Evolutionary conservation across 257 asterid species (phyloP).

Genomic region (Parsonsia alboflavescens): DNA sequence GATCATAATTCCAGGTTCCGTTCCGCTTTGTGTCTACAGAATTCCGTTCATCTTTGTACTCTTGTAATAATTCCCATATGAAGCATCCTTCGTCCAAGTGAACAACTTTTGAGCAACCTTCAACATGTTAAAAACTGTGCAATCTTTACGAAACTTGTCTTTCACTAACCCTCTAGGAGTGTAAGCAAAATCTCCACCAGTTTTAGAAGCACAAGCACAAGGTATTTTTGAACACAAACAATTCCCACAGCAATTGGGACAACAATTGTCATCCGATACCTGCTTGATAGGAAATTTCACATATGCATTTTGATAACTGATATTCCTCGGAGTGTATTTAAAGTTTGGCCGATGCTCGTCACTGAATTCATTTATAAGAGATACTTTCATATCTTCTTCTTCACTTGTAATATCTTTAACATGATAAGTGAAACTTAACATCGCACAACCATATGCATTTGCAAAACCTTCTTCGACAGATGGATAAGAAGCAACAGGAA

Average conservation of each 20-base stretch:
- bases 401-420: constrained; percentile 45
- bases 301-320: constrained; percentile 45
- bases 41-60: too few relatives aligned
- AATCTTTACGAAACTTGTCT: constrained; percentile 38
- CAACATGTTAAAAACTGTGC: too few relatives aligned
- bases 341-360: constrained; percentile 38
- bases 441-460: too few relatives aligned
- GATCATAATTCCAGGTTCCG: too few relatives aligned
- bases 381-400: constrained; percentile 40
- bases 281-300: constrained; percentile 51
- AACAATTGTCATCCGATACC: constrained; percentile 57
- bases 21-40: too few relatives aligned
- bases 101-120: too few relatives aligned
- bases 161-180: constrained; percentile 41
- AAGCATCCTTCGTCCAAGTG: too few relatives aligned
- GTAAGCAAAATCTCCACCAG: constrained; percentile 70
- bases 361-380: constrained; percentile 46
- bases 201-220: constrained; percentile 66
- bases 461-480: too few relatives aligned
- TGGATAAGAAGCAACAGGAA: too few relatives aligned
- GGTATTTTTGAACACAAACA: constrained; percentile 52
- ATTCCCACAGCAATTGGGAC: constrained; percentile 47
- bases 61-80: too few relatives aligned
- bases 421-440: constrained; percentile 7
- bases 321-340: constrained; percentile 33